Base-by-base conservation (phyloP, 2,329 filamentous ascomycete species). In the Penicillium sp. region DNA sequence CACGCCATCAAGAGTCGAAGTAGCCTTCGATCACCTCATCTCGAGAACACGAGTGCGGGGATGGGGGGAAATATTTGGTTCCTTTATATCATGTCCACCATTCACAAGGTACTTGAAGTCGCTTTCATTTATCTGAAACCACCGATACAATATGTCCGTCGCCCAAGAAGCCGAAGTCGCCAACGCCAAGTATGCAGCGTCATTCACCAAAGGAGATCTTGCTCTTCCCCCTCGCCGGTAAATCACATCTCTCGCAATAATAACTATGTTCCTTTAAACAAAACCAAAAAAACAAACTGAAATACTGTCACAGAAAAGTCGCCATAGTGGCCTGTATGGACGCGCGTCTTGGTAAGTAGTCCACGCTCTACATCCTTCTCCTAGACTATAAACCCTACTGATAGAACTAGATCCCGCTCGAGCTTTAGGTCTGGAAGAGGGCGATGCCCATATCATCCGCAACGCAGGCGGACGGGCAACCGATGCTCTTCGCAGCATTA, bases 281-380 rank as follows among this genome's bases (percentile, higher is more conserved):
- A 21, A 21, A 21, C 2, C 18, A 2, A 21, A 21, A 21, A 21
- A 21, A 21, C 3, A 21, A 3, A 21, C 18, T 33, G 1, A 33
- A 16, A 15, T 5, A 2, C 1, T 10, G 24, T 10, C 23, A 36
- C 42, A 67, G 61, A 24, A 64, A 63, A 28, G 54, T 60, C 12
- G 55, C 63, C n/a, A 57, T 63, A 81, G 80, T 93, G 42, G 89
- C 88, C 0, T 94, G 89, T 72, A 94, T 94, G 88, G 89, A 94
- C 65, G 87, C 89, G 5, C 84, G 89, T 10, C 58, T 69, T 3
- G 65, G 66, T 68, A 59, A 18, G 49, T 41, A 47, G 23, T 12
- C 26, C 5, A n/a, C 38, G 24, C 2, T 9, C 2, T 9, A 38
- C 6, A 26, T 13, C 34, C 34, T 18, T 16, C 5, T 15, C 2